phyloP scores from a whole-genome alignment of 805 yeast genomes.

The Cyberlindnera euphorbiiphila region DNA sequence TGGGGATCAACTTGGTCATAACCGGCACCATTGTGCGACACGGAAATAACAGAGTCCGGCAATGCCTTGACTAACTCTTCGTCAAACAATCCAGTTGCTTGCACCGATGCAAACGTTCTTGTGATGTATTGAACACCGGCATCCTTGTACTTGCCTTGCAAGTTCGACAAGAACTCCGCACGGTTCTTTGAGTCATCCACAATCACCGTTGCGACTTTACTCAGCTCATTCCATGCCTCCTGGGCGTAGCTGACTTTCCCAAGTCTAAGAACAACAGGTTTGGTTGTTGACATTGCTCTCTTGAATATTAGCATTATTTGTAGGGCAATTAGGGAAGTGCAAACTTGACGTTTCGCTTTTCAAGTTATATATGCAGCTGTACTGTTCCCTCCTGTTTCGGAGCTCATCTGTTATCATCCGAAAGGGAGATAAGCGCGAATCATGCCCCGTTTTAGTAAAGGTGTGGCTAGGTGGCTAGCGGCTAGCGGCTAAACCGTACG shows the following conservation, averaged over 20 bases:
- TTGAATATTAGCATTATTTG: too few species aligned
- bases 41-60: conserved; percentile 49
- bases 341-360: too few species aligned
- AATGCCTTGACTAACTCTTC: conserved; percentile 51
- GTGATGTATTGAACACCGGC: conserved; percentile 33
- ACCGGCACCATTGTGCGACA: conserved; percentile 71
- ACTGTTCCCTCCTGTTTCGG: too few species aligned
- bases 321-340: too few species aligned
- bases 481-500: too few species aligned
- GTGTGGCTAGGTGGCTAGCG: too few species aligned
- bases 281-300: conserved; percentile 20
- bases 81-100: conserved; percentile 61
- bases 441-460: too few species aligned
- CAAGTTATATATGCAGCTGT: too few species aligned
- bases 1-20: conserved; percentile 67
- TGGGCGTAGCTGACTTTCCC: conserved; percentile 60
- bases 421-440: too few species aligned
- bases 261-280: conserved; percentile 62
- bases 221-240: conserved; percentile 60
- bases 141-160: conserved; percentile 30
- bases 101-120: conserved; percentile 51
- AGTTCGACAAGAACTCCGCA: conserved; percentile 33
- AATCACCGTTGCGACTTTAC: conserved; percentile 42
- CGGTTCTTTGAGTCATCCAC: conserved; percentile 39
- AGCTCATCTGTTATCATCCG: too few species aligned